Evolutionary conservation across 2,329 filamentous ascomycete genomes (phyloP).

Genomic region (Zasmidium cellare): DNA sequence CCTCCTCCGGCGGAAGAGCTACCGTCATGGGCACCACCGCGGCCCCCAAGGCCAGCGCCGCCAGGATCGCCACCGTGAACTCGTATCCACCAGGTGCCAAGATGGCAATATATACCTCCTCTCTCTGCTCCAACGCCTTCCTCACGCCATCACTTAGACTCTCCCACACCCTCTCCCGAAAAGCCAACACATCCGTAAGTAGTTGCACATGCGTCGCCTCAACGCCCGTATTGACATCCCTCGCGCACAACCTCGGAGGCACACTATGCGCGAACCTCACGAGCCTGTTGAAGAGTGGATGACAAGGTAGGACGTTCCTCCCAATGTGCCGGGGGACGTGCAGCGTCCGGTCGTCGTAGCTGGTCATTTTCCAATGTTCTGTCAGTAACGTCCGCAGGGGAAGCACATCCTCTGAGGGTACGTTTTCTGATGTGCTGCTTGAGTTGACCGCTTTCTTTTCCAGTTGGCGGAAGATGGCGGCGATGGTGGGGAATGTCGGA

Average conservation of each 20-base stretch:
- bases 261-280: slow-evolving; percentile 40
- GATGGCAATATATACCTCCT: slow-evolving; percentile 47
- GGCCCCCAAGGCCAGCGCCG: slow-evolving; percentile 48
- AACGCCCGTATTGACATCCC: slow-evolving; percentile 39
- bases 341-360: slow-evolving; percentile 27
- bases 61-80: slow-evolving; percentile 50
- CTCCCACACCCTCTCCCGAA: slow-evolving; percentile 41
- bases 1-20: slow-evolving; percentile 45
- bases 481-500: slow-evolving; percentile 16
- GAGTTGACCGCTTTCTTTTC: slow-evolving; percentile 17
- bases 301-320: slow-evolving; percentile 32
- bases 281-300: slow-evolving; percentile 42
- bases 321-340: slow-evolving; percentile 20
- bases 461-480: slow-evolving; percentile 19
- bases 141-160: slow-evolving; percentile 31
- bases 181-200: slow-evolving; percentile 45
- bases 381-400: slow-evolving; percentile 16
- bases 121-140: slow-evolving; percentile 32
- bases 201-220: slow-evolving; percentile 45
- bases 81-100: slow-evolving; percentile 50
- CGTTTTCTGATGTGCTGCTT: slow-evolving; percentile 14
- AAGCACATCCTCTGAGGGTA: slow-evolving; percentile 10
- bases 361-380: slow-evolving; percentile 19
- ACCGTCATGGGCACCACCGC: slow-evolving; percentile 49
- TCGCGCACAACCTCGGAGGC: slow-evolving; percentile 39